phyloP scores from a whole-genome alignment of 1,284 basidiomycete genomes.

The Boletus sp. region DNA sequence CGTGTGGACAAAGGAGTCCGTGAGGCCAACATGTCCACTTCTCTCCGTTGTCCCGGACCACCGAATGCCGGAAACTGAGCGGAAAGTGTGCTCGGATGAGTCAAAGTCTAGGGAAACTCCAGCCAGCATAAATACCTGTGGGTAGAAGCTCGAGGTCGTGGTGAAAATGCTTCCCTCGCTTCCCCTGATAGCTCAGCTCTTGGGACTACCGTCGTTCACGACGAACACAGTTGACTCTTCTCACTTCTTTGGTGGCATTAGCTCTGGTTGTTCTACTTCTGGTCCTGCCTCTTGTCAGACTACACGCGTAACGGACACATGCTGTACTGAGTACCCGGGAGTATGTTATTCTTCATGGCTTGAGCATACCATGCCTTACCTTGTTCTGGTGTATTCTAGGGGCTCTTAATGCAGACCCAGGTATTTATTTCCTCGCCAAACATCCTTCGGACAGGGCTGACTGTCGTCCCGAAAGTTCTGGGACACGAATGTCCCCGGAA shows the following conservation, averaged over 20 bases:
- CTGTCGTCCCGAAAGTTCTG: conserved; percentile 47
- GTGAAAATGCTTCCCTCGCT: conserved; percentile 23
- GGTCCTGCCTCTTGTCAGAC: conserved; percentile 48
- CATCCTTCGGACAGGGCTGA: not conserved
- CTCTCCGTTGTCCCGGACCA: not conserved
- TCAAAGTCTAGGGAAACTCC: not conserved
- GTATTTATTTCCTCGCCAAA: conserved; percentile 27
- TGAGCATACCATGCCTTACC: not conserved
- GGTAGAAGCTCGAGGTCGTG: not conserved
- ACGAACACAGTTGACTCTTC: conserved; percentile 20
- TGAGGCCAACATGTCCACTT: not conserved
- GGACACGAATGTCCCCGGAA: conserved; percentile 62
- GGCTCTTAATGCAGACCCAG: conserved; percentile 63
- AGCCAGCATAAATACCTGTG: conserved; percentile 13
- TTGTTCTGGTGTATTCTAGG: conserved; percentile 37
- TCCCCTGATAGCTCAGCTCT: conserved; percentile 17
- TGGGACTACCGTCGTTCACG: conserved; percentile 17
- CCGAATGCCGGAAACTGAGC: not conserved
- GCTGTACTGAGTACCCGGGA: conserved; percentile 57
- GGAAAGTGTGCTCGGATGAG: not conserved
- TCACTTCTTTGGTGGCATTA: conserved; percentile 30
- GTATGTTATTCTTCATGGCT: conserved; percentile 21
- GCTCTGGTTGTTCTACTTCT: conserved; percentile 43
- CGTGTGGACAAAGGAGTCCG: not conserved
- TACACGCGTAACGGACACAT: conserved; percentile 40